Evolutionary conservation across 306 rosid genomes (phyloP), one percentile per base, ranked within the genome.

Genomic region (Corylus americana): DNA sequence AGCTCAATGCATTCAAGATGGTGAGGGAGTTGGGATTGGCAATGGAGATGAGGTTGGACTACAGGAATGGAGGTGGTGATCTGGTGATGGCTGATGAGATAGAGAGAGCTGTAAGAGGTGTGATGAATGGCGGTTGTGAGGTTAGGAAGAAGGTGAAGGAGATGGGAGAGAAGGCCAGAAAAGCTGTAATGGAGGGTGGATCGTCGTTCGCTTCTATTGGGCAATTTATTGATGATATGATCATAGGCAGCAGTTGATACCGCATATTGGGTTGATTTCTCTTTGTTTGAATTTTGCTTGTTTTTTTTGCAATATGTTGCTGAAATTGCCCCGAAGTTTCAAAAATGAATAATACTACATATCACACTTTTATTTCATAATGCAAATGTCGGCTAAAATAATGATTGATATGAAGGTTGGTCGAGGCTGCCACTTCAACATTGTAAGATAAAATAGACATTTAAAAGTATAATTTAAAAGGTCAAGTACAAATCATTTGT

Each of bases 1-100:
- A 89, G 59, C 69, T 91, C n/a, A 91, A 88, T 66, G 97, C 93
- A 48, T 88, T 76, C 77, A 70, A 55, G 59, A 76, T 89, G 94
- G 91, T 84, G 77, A 88, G 29, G 79, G 91, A 88, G 73, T 64
- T 29, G 9, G 83, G 86, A 4, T 53, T 89, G 49, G 91, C 88
- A 1, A 37, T 83, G 72, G 87, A 88, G 77, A 8, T 89, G 81
- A 86, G 78, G 69, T 10, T 89, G 77, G 88, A 88, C n/a, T 89
- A 89, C 73, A 81, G 69, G 79, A 31, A 0, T 0, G 83, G 81
- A 13, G 59, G 81, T 17, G 59, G 71, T 80, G 89, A 77, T 74
- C 58, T 77, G n/a, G 87, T 88, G 9, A n/a, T 48, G 80, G 90
- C 92, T 5, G 89, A 85, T 13, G 88, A 88, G 85, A 82, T 91